Base-by-base conservation (phyloP, 2,329 filamentous ascomycete species). In the Aspergillus sp. region DNA sequence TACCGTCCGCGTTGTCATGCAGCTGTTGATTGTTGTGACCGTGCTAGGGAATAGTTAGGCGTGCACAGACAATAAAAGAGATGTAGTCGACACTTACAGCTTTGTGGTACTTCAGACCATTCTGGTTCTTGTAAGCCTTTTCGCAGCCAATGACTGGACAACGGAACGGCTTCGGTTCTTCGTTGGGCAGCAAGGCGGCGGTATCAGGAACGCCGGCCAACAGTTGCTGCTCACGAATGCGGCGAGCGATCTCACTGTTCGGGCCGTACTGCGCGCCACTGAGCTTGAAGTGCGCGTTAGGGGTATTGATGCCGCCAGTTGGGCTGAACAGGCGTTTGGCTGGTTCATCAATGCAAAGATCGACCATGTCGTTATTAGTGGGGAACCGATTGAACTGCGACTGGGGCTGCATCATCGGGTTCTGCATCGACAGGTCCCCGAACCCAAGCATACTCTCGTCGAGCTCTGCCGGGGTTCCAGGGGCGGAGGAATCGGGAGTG, bases 71-170 rank as follows among this genome's bases (percentile, higher is more conserved):
- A 17, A 42, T 42, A 42, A n/a, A 47, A 26, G 42, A 32, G 46
- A 7, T 76, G 78, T 63, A 14, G 43, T 22, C 36, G 11, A 20
- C 13, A 76, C 80, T 73, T 76, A 83, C 82, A 67, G 81, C 77
- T 75, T 87, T 87, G 74, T 88, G 85, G 64, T 90, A 99, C 83
- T 97, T 99, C 51, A 99, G 80, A 46, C 94, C 94, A 63, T 99
- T 99, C 71, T 97, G 94, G 72, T 99, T 99, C 81, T 99, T 99
- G 78, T 99, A 99, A 0, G 94, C 93, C 79, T 99, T 99, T 73
- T 97, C 94, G 67, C 94, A 99, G 5, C 94, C 94, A 69, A 99
- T 95, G 47, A 99, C 94, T 1, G 94, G 94, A 66, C 94, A 99
- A 70, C 92, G 89, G 80, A 96, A 99, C 0, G 94, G 94, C 75